These are phyloP conservation scores for Leccinum longicurvipes DNA, from an alignment of 768 basidiomycete species.

Conservation along the genomic window DNA sequence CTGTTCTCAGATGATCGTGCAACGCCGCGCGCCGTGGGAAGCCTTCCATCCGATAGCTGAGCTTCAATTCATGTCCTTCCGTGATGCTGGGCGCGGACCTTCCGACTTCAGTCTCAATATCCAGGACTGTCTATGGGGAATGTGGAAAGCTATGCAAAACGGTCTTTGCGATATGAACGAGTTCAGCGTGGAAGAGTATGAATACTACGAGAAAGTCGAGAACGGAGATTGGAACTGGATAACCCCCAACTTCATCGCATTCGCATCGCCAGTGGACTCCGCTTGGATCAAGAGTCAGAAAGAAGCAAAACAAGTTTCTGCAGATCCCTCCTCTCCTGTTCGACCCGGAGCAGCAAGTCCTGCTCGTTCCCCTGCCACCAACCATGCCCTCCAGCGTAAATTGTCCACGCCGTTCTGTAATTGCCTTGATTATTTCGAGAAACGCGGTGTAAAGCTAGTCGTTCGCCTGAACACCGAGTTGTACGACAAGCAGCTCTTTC, in stretches of 20 bases:
- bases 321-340: slow-evolving; percentile 26
- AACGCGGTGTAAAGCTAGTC: slow-evolving; percentile 82
- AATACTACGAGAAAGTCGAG: slow-evolving; percentile 92
- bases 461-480: slow-evolving; percentile 92
- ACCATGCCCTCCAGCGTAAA: slow-evolving; percentile 70
- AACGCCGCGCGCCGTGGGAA: slow-evolving; percentile 86
- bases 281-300: slow-evolving; percentile 76
- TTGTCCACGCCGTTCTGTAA: slow-evolving; percentile 80
- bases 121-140: slow-evolving; percentile 86
- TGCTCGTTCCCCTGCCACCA: slow-evolving; percentile 29
- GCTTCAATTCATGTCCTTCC: slow-evolving; percentile 90
- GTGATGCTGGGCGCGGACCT: slow-evolving; percentile 90
- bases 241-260: slow-evolving; percentile 88
- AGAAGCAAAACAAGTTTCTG: slow-evolving; percentile 47
- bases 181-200: slow-evolving; percentile 91
- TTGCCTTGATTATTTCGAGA: slow-evolving; percentile 91
- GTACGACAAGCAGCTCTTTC: slow-evolving; percentile 79
- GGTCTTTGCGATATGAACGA: slow-evolving; percentile 92
- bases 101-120: slow-evolving; percentile 93
- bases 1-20: slow-evolving; percentile 79
- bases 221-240: slow-evolving; percentile 97
- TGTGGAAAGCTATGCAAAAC: slow-evolving; percentile 90
- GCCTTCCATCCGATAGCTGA: slow-evolving; percentile 93
- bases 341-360: slow-evolving; percentile 24
- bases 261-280: slow-evolving; percentile 86